Conservation (phyloP, 129 eudicot species). For the Arctium minus region DNA sequence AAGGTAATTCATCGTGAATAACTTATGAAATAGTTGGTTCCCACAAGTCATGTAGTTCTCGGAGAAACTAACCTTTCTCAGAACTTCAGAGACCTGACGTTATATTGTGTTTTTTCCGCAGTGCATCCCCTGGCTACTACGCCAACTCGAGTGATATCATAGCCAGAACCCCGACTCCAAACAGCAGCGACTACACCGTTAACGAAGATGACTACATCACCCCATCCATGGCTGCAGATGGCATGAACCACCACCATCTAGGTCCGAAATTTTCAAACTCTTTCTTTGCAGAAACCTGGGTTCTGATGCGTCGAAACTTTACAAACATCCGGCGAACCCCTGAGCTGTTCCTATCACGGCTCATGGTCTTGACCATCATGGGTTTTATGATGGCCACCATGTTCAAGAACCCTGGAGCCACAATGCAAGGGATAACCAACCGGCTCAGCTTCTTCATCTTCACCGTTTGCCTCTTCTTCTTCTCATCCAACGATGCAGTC, state of each 20-base stretch:
- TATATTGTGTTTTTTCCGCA: neutral
- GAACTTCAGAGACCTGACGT: neutral
- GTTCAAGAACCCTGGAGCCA: constrained; percentile 17
- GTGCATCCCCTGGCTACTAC: constrained; percentile 1
- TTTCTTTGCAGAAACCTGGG: constrained; percentile 62
- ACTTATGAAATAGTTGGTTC: neutral
- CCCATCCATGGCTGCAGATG: constrained; percentile 37
- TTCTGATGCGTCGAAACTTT: constrained; percentile 71
- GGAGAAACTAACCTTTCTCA: neutral
- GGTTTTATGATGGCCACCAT: constrained; percentile 39
- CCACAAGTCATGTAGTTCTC: neutral
- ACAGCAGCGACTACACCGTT: constrained; percentile 75
- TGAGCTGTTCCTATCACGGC: constrained; percentile 28
- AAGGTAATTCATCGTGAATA: neutral
- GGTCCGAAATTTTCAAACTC: constrained; percentile 68
- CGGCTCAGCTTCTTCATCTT: constrained; percentile 56
- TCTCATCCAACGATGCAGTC: constrained; percentile 83
- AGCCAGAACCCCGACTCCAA: constrained; percentile 67
- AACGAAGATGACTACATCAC: constrained; percentile 71
- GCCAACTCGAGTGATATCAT: constrained; percentile 38
- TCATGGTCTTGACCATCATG: constrained; percentile 66
- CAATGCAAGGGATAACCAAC: constrained; percentile 26
- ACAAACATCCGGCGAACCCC: constrained; percentile 72
- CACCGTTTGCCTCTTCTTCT: constrained; percentile 76
- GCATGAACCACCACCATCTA: constrained; percentile 22